Percentiles rank a stretch among this genome's conserved stretches.
Conservation (phyloP, 2,329 filamentous ascomycete species). For the Atkinsonella texensis region DNA sequence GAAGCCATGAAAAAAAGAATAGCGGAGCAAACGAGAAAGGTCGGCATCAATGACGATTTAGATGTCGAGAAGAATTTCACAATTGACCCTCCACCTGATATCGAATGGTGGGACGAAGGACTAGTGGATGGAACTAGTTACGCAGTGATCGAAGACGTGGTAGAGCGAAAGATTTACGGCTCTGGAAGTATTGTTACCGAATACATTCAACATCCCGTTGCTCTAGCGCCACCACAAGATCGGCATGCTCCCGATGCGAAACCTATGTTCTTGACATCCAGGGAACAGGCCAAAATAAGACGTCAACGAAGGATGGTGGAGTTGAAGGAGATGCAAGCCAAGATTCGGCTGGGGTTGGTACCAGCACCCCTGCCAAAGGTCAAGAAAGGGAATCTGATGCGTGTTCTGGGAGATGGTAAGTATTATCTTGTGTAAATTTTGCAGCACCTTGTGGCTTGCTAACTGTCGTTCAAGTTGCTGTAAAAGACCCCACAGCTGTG, state of each 20-base stretch:
- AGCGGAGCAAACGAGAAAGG: conserved; percentile 73
- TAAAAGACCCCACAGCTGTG: conserved; percentile 94
- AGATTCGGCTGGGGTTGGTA: conserved; percentile 81
- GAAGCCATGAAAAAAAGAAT: conserved; percentile 94
- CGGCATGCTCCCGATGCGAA: conserved; percentile 68
- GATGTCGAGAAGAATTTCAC: conserved; percentile 84
- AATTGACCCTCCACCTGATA: conserved; percentile 68
- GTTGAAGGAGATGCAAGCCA: conserved; percentile 90
- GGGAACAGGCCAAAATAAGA: conserved; percentile 84
- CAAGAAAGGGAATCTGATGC: conserved; percentile 96
- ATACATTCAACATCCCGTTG: conserved; percentile 86
- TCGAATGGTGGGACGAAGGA: conserved; percentile 98
- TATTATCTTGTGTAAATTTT: conserved; percentile 18
- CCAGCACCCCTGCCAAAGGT: conserved; percentile 90
- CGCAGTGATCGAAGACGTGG: conserved; percentile 51
- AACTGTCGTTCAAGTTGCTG: conserved; percentile 31
- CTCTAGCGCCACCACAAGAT: conserved; percentile 84
- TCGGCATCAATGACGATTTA: conserved; percentile 85
- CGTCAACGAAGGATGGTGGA: conserved; percentile 85
- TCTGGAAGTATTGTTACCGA: conserved; percentile 80
- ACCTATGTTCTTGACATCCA: conserved; percentile 81
- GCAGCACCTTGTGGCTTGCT: neutral
- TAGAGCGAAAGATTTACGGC: conserved; percentile 59
- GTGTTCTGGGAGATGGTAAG: conserved; percentile 71
- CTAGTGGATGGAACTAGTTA: conserved; percentile 68